Evolutionary conservation across 2,329 filamentous ascomycete genomes (phyloP), one percentile per base, ranked within the genome.

Genomic region (Claviceps sp.): DNA sequence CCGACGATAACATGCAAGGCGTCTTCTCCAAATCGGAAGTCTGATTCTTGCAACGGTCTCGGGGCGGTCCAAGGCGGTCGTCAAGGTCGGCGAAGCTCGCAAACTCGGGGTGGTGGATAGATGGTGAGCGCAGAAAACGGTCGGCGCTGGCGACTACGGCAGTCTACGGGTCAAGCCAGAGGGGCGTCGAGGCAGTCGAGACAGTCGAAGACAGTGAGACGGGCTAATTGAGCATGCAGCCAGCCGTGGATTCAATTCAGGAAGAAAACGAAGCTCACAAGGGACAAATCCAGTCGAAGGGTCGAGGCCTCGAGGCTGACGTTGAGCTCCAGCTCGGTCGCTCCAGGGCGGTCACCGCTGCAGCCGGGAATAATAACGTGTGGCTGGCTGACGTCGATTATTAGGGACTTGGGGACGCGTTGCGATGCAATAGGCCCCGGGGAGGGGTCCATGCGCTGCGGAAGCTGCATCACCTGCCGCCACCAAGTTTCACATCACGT

Each of bases 1-100:
- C 64, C 51, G 62, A 62, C 55, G 64, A 64, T 64, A 66, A 68
- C 66, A 68, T 68, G 58, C 66, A 67, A 56, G 53, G 53, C 51
- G 51, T 50, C 34, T 42, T 46, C n/a, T 38, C 29, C 29, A 34
- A 34, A 34, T 11, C 29, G 20, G 26, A 2, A 7, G 37, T 38
- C 7, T 14, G 40, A 43, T 13, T 45, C 17, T 34, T 40, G 46
- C 16, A 36, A 49, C 48, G 6, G 37, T 39, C 16, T 45, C 39
- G 26, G n/a, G 14, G 34, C 36, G 40, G 36, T 49, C 13, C 9
- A 6, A 17, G 13, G 45, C 2, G 40, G 26, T 13, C 26, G 26
- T 29, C 9, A 5, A 42, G 17, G n/a, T n/a, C 39, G 22, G 13
- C 23, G 29, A 17, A 44, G 42, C 20, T 43, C 20, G 11, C 3